These are phyloP conservation scores for Pouteria campechiana DNA, from an alignment of 179 eudicot genomes.

Conservation along the genomic window DNA sequence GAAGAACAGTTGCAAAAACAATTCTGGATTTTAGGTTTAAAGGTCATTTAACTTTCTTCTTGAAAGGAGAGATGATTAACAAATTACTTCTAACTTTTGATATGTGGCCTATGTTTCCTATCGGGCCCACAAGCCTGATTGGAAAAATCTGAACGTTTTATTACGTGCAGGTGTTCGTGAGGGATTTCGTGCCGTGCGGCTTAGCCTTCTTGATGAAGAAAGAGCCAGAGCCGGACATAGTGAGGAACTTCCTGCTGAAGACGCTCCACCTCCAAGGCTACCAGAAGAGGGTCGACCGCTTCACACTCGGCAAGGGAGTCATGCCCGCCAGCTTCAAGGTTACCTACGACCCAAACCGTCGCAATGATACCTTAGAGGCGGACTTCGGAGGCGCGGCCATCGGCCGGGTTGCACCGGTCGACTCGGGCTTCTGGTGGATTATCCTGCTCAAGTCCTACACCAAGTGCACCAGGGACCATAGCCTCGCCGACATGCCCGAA, in stretches of 20 bases:
- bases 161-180: conserved; percentile 34
- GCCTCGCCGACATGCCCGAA: conserved; percentile 19
- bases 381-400: conserved; percentile 38
- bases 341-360: conserved; percentile 5
- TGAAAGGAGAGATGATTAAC: too few relatives aligned
- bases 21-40: too few relatives aligned
- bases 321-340: conserved; percentile 44
- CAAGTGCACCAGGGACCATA: conserved; percentile 26
- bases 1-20: too few relatives aligned
- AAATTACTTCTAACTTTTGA: too few relatives aligned
- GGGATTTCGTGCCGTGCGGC: conserved; percentile 36
- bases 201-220: conserved; percentile 36
- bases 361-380: conserved; percentile 19
- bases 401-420: conserved; percentile 46
- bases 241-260: conserved; percentile 30
- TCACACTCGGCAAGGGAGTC: conserved; percentile 34
- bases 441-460: conserved; percentile 29
- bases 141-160: not conserved
- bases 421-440: conserved; percentile 56
- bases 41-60: too few relatives aligned
- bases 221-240: conserved; percentile 28
- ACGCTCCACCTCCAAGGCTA: conserved; percentile 33
- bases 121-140: too few relatives aligned
- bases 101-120: too few relatives aligned
- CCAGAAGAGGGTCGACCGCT: conserved; percentile 28